Evolutionary conservation across 805 yeast genomes (phyloP), one percentile per base, ranked within the genome.

Genomic region (Lipomyces japonicus): DNA sequence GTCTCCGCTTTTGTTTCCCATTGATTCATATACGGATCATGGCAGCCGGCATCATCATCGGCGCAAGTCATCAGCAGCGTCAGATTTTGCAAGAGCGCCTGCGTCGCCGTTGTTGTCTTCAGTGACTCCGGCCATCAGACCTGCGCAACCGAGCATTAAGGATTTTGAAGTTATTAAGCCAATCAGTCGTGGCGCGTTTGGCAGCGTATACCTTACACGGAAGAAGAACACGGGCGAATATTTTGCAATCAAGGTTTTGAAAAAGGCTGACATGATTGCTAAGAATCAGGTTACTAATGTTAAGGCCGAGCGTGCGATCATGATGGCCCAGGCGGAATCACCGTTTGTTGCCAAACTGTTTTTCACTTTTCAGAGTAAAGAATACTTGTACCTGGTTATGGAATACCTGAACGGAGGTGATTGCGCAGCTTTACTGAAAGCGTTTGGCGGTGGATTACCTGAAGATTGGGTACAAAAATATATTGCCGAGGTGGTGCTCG

Each of bases 401-500:
- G 98, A 93, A 65, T 93, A 88, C 63, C 71, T 93, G 35, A 87
- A 85, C 59, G 98, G 98, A 38, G 99, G 99, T 30, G 99, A 93
- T 66, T 79, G 91, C 62, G 93, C 97, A 0, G 82, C 96, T 0
- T 71, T 95, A 45, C 70, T 93, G 24, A 86, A 86, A 62, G 78
- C 81, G 68, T 75, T 91, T 65, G 96, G 95, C 0, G 47, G 54
- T n/a, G 81, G 82, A 1, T 68, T 93, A 22, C 91, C 96, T 0
- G 86, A 84, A 58, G 80, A 80, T 38, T 93, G 97, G 97, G 67
- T 69, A 3, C 81, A 76, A 55, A 76, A 86, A 57, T 93, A 93
- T 60, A 77, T 88, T 46, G 90, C 96, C 0, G 98, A 93, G 64
- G 87, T 90, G 1, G 81, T 90, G 19, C 82, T 86, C 22, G 97